A percentile compares a stretch with the other conserved stretches of the same genome.
phyloP scores from a whole-genome alignment of 768 basidiomycete species.

The Suillus bovinus region DNA sequence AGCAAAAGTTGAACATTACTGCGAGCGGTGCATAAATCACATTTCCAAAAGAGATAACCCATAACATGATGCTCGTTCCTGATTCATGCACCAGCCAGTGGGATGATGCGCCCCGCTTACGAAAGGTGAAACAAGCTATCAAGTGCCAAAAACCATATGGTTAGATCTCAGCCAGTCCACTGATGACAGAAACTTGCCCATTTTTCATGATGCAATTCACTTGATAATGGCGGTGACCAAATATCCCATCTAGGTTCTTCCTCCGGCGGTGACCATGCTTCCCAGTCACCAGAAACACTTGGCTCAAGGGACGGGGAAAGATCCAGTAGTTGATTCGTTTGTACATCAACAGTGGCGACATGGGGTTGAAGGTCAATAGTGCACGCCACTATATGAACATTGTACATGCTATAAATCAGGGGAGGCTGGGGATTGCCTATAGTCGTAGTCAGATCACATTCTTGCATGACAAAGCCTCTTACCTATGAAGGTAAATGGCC shows the following conservation, averaged over 20 bases:
- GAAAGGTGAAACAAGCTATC: slow-evolving; percentile 4
- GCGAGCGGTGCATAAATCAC: not conserved
- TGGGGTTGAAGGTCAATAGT: not conserved
- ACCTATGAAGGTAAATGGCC: too few relatives aligned
- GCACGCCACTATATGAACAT: slow-evolving; percentile 15
- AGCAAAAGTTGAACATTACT: not conserved
- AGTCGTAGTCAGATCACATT: not conserved
- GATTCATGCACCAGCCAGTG: not conserved
- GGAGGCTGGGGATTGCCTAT: not conserved
- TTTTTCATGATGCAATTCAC: not conserved
- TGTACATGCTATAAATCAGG: slow-evolving; percentile 1
- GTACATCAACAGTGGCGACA: slow-evolving; percentile 10
- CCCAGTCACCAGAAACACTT: not conserved
- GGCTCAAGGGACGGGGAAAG: not conserved
- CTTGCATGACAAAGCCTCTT: not conserved
- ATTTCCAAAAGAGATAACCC: not conserved
- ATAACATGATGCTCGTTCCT: not conserved
- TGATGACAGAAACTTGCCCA: not conserved
- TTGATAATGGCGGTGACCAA: slow-evolving; percentile 12
- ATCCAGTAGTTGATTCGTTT: not conserved
- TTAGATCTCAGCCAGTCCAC: not conserved
- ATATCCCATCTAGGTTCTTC: slow-evolving; percentile 6
- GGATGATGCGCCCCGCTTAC: not conserved
- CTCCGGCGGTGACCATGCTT: not conserved
- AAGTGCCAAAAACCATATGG: not conserved